Base-by-base conservation (phyloP, 2,329 filamentous ascomycete species). In the Aspergillus quadrilineatus region DNA sequence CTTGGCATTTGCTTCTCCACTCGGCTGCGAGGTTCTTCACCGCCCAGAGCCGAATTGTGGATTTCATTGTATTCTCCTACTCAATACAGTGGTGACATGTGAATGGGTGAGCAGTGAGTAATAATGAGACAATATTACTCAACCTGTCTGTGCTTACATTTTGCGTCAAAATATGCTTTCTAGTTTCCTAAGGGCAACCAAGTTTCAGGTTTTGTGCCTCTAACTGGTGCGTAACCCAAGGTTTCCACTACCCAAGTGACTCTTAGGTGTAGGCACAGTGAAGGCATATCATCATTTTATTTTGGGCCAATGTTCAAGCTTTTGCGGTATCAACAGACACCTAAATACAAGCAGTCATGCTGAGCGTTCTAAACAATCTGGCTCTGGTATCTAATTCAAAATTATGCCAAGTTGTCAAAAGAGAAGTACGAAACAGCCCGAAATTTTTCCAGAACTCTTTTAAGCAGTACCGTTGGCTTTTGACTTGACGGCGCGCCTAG, bases 401-500 rank as follows among this genome's bases (percentile, higher is more conserved):
- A 56, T 34, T 44, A 56, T 61, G 46, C 56, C 51, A 53, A 53
- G 26, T 41, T 22, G 34, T 47, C 29, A 42, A 51, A 50, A 54
- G 59, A 51, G 29, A 55, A 52, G 53, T 42, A 30, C 58, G 52
- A 61, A 42, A 57, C 15, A 43, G 29, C 34, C 41, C 50, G 47
- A 49, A 17, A 45, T 29, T 6, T 47, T 44, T 50, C 29, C 37
- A 26, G 39, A 22, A 32, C 47, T 51, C 22, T 53, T 47, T 63
- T 65, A 70, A 30, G 68, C 56, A 26, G 64, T 32, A 32, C 65
- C 65, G 56, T 69, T 72, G 57, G 46, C 60, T 60, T 69, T 71
- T 46, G 67, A 55, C 50, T 65, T 68, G 50, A 14, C 62, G 66
- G 85, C 79, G 67, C 94, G 85, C 66, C 93, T 85, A 61, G 85